phyloP scores from a whole-genome alignment of 2,329 filamentous ascomycete genomes.

The Fusarium ramigenum region DNA sequence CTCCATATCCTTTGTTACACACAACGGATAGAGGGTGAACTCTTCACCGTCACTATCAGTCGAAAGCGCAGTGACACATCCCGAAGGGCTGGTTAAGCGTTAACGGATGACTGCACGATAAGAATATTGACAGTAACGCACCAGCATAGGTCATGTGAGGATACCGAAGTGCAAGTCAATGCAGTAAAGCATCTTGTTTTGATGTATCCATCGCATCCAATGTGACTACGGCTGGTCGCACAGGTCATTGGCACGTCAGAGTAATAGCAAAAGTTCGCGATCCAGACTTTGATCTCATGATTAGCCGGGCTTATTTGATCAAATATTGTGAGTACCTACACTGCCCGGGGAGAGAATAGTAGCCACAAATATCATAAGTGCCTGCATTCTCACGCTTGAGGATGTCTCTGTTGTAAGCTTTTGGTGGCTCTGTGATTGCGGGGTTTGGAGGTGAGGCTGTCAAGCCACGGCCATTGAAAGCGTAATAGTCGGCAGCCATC shows the following conservation, averaged over 20 bases:
- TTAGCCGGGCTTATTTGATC: neutral
- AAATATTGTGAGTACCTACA: neutral
- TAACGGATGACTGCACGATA: accelerated
- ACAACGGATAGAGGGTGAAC: neutral
- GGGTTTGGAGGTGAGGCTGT: neutral
- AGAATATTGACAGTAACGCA: accelerated
- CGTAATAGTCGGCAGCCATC: neutral
- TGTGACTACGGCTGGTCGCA: neutral
- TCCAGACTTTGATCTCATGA: neutral
- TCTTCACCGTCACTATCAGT: neutral
- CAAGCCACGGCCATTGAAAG: neutral
- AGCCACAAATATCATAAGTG: neutral
- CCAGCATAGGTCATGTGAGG: neutral
- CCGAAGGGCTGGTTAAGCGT: neutral
- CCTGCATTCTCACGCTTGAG: neutral
- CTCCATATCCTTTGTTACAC: neutral
- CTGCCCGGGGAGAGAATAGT: neutral
- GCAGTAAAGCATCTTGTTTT: neutral
- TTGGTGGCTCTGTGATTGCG: neutral
- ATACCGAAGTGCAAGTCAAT: neutral
- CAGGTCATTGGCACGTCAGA: neutral
- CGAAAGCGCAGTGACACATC: neutral
- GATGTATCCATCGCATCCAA: neutral
- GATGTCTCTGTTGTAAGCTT: neutral
- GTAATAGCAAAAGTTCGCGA: neutral